Base-by-base conservation (phyloP, 2,329 filamentous ascomycete species). In the Aspergillus luchuensis region DNA sequence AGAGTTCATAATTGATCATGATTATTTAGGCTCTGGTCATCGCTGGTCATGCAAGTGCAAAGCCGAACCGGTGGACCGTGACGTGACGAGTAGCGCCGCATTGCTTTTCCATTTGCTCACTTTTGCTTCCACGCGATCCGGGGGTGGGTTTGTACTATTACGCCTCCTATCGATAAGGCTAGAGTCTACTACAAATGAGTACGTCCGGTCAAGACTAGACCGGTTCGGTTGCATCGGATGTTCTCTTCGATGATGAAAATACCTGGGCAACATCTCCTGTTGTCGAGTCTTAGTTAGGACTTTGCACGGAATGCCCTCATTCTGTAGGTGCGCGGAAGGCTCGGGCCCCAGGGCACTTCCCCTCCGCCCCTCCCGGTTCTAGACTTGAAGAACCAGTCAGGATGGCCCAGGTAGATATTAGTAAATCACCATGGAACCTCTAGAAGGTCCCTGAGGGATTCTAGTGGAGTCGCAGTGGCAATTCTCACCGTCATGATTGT, bases 21-120 rank as follows among this genome's bases (percentile, higher is more conserved):
- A 45, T 23, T 45, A 45, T 23, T 45, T 45, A 23, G 41, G 19
- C 41, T 21, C 41, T 23, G 41, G 41, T 45, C 41, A 30, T 30
- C 47, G 47, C 15, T n/a, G 25, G 23, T 30, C 47, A 50, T 50
- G 47, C 47, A 50, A 28, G 17, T 28, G 15, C 47, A 30, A 17
- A 19, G 25, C 47, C 25, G 47, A 50, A 50, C 47, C 47, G 47
- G 2, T 30, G 47, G 25, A 28, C 47, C 47, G 47, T 67, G 67
- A 69, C 67, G 66, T 69, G 66, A 67, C 60, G 66, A 69, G 62
- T 68, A 65, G 63, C n/a, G 77, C 74, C 62, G 75, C 77, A 61
- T 59, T 51, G 39, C 33, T 36, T 55, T 58, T 56, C 60, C 3
- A 28, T 55, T 43, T 43, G 52, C 21, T 23, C 41, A 28, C 38